Percentiles rank a stretch among this genome's conserved stretches.
These are phyloP conservation scores for Passiflora organensis DNA, from an alignment of 345 rosid genomes.

Conservation along the genomic window DNA sequence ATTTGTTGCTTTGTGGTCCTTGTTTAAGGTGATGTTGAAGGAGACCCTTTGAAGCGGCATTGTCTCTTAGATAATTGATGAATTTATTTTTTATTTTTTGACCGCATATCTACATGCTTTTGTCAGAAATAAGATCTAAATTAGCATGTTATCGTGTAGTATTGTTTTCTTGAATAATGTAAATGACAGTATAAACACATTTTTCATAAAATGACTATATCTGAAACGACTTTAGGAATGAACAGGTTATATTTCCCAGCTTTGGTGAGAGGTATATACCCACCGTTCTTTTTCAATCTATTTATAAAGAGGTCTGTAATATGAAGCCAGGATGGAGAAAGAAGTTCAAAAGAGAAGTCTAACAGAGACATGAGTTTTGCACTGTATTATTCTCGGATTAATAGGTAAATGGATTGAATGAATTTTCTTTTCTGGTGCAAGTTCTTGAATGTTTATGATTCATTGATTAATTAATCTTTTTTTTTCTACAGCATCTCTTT, in stretches of 20 bases:
- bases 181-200: background rate
- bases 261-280: constrained; percentile 79
- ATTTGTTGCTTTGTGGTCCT: no score
- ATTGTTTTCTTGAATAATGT: background rate
- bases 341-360: no score
- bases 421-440: background rate
- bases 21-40: no score
- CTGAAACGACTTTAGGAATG: background rate
- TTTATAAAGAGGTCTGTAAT: constrained; percentile 56
- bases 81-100: no score
- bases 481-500: no score
- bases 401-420: constrained; percentile 1
- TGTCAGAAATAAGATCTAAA: background rate
- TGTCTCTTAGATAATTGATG: no score
- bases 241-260: constrained; percentile 82
- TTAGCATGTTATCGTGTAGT: background rate
- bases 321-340: constrained; percentile 23
- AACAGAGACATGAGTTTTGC: no score
- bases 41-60: no score
- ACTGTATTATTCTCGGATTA: background rate
- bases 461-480: no score
- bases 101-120: background rate
- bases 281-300: constrained; percentile 61
- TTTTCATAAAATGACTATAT: background rate
- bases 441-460: background rate